Conservation (phyloP, 2,329 filamentous ascomycete species). For the Madurella fahalii region DNA sequence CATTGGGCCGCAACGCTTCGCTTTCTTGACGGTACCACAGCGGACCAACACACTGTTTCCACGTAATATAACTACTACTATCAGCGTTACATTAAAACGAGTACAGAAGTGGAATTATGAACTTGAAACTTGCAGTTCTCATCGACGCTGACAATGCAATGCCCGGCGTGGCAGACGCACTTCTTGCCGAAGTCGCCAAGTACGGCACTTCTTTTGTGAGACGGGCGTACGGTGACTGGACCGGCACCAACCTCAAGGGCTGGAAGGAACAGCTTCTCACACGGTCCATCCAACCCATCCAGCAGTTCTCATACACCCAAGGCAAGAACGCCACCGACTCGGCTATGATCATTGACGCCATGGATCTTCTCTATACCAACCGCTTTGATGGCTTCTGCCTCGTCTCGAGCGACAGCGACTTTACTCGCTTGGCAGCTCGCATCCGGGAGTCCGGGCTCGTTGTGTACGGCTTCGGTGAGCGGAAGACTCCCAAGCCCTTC, state of each 20-base stretch:
- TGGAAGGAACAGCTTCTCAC: conserved; percentile 33
- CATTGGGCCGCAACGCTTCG: too few species aligned
- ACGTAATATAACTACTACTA: too few species aligned
- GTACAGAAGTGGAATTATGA: background rate
- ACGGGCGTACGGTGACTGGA: conserved; percentile 36
- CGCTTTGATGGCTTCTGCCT: conserved; percentile 34
- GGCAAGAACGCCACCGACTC: conserved; percentile 35
- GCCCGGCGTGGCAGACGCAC: conserved; percentile 15
- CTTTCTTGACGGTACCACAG: too few species aligned
- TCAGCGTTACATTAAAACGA: background rate
- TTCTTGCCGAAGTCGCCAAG: conserved; percentile 33
- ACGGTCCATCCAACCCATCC: conserved; percentile 34
- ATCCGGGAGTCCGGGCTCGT: conserved; percentile 32
- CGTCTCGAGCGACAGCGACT: conserved; percentile 36
- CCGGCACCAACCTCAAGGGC: conserved; percentile 22
- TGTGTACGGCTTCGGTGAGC: conserved; percentile 35
- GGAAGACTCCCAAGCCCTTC: conserved; percentile 32
- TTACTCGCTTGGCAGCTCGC: conserved; percentile 33
- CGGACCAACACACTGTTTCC: too few species aligned
- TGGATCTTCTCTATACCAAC: conserved; percentile 34
- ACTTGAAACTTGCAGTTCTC: conserved; percentile 30
- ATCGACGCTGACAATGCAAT: conserved; percentile 34
- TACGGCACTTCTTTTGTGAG: conserved; percentile 32
- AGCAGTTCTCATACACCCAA: conserved; percentile 35
- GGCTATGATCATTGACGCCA: conserved; percentile 37